A percentile compares a stretch with the other conserved stretches of the same genome.
phyloP scores from a whole-genome alignment of 2,329 filamentous ascomycete species.

The Verticillium tricorpus region DNA sequence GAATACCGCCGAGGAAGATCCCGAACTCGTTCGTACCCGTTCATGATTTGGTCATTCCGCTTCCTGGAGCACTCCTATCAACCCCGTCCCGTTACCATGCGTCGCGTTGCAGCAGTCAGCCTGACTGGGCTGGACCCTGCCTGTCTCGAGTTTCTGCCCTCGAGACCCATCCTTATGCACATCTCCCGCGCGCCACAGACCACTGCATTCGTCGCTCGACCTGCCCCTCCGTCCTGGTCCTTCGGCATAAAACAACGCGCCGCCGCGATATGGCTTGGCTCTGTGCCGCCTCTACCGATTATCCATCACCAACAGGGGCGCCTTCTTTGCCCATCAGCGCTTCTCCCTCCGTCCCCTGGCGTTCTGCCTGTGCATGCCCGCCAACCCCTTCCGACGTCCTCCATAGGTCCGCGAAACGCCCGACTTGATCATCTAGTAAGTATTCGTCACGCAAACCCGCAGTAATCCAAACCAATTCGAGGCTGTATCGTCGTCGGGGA shows the following conservation, averaged over 20 bases:
- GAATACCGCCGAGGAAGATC: not conserved
- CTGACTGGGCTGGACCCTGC: not conserved
- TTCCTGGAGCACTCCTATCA: not conserved
- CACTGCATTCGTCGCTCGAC: not conserved
- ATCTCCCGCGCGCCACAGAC: not conserved
- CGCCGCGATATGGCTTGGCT: not conserved
- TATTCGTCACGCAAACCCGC: constrained; percentile 1
- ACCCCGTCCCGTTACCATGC: not conserved
- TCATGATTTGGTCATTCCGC: not conserved
- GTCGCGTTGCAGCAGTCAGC: not conserved
- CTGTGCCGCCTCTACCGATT: not conserved
- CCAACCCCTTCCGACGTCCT: not conserved
- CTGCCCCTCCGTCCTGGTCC: not conserved
- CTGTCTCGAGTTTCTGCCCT: not conserved
- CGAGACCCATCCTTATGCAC: not conserved
- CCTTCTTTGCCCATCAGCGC: not conserved
- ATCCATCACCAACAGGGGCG: not conserved
- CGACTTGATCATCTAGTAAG: not conserved
- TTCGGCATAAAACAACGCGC: not conserved
- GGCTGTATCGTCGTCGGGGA: not conserved
- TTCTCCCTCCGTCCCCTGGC: not conserved
- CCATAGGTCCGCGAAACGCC: not conserved
- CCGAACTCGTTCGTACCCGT: not conserved
- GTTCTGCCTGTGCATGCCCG: not conserved
- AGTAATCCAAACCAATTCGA: constrained; percentile 1